Conservation (phyloP, 1,284 basidiomycete genomes). For the Phylloboletellus chloephorus region DNA sequence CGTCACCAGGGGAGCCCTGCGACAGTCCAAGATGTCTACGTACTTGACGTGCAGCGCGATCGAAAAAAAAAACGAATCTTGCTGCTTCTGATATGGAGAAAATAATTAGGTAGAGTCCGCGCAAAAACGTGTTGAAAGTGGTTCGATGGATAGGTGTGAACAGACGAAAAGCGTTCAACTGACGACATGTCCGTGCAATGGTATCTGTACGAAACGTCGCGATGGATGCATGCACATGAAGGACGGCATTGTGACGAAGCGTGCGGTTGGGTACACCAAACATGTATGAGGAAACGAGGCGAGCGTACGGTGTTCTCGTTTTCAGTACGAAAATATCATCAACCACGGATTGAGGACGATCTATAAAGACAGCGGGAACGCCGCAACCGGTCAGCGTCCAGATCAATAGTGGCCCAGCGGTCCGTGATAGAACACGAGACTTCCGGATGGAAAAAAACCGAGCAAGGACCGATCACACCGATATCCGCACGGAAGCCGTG, state of each 20-base stretch:
- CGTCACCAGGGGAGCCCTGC: too few relatives aligned
- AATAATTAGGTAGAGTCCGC: slow-evolving; percentile 21
- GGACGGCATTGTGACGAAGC: background rate
- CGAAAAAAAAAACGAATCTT: too few relatives aligned
- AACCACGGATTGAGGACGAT: slow-evolving; percentile 76
- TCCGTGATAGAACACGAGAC: slow-evolving; percentile 3
- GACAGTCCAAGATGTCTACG: slow-evolving; percentile 14
- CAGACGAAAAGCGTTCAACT: background rate
- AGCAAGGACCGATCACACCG: slow-evolving; percentile 3
- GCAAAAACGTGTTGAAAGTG: background rate
- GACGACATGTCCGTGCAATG: slow-evolving; percentile 9
- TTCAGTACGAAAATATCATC: slow-evolving; percentile 71
- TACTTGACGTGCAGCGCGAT: slow-evolving; percentile 5
- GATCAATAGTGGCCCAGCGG: background rate
- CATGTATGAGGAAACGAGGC: slow-evolving; percentile 11
- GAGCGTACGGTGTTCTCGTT: slow-evolving; percentile 4
- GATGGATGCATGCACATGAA: background rate
- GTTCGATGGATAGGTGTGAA: background rate
- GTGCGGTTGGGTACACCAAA: background rate
- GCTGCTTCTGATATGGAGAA: slow-evolving; percentile 2
- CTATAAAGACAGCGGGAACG: slow-evolving; percentile 29
- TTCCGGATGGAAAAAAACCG: slow-evolving; percentile 1
- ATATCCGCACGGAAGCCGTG: background rate
- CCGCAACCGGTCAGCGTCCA: slow-evolving; percentile 17
- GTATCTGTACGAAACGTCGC: background rate